A percentile compares a stretch with the other conserved stretches of the same genome.
Conservation (phyloP, 2,329 filamentous ascomycete genomes). For the Thermothelomyces thermophilus region DNA sequence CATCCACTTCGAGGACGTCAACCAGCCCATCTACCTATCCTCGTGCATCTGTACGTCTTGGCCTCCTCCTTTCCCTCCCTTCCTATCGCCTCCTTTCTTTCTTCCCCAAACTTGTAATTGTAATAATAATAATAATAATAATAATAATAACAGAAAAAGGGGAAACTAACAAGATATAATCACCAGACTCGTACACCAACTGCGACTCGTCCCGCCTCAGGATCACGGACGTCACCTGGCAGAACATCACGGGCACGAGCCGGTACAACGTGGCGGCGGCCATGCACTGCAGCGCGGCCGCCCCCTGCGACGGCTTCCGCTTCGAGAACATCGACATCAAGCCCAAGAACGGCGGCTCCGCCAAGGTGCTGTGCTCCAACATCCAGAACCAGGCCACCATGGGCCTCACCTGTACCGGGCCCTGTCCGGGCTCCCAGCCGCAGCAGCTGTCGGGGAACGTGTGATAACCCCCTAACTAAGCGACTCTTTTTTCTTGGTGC, state of each 20-base stretch:
- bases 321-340: constrained; percentile 42
- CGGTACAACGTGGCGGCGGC: constrained; percentile 42
- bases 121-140: no score
- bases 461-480: constrained; percentile 1
- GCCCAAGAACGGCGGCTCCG: constrained; percentile 33
- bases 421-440: constrained; percentile 33
- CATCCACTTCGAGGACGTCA: constrained; percentile 35
- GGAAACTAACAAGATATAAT: neutral
- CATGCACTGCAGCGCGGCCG: constrained; percentile 37
- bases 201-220: constrained; percentile 37
- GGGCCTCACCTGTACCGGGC: constrained; percentile 33
- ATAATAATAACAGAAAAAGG: no score
- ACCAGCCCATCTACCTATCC: constrained; percentile 44
- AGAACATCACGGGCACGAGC: constrained; percentile 44
- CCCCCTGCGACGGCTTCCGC: constrained; percentile 39
- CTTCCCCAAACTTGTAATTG: no score
- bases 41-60: constrained; percentile 34
- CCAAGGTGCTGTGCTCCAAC: constrained; percentile 39
- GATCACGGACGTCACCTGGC: constrained; percentile 42
- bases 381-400: constrained; percentile 32
- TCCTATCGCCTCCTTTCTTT: neutral
- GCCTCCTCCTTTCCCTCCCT: neutral
- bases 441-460: constrained; percentile 33
- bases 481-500: no score
- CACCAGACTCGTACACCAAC: constrained; percentile 28